Percentiles rank a stretch among this genome's conserved stretches.
Conservation (phyloP, 2,329 filamentous ascomycete genomes). For the Fusarium odoratissimum region DNA sequence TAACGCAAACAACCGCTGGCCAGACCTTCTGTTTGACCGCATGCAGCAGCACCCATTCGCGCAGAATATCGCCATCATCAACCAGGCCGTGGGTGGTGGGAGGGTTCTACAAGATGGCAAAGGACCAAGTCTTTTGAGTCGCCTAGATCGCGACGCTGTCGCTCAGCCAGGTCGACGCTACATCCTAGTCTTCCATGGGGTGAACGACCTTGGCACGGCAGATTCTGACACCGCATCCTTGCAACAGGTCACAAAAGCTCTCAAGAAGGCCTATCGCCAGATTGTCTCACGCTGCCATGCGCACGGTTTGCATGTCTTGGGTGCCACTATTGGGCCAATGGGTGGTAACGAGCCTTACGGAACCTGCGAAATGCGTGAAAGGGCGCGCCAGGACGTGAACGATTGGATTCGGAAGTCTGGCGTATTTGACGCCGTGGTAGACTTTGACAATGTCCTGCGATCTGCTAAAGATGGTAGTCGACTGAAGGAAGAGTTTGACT, state of each 20-base stretch:
- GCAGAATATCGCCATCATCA: background rate
- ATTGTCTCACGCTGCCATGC: background rate
- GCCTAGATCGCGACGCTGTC: background rate
- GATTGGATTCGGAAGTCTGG: background rate
- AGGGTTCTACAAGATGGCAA: background rate
- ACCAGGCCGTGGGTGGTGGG: background rate
- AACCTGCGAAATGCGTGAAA: background rate
- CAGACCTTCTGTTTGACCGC: background rate
- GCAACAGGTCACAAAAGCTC: background rate
- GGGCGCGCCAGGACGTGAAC: background rate
- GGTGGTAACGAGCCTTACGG: background rate
- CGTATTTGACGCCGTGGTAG: background rate
- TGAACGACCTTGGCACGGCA: background rate
- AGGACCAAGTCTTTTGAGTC: background rate
- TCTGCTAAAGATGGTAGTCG: background rate
- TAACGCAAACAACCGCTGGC: background rate
- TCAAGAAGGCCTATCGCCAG: background rate
- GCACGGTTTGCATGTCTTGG: background rate
- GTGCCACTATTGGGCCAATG: background rate
- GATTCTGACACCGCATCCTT: background rate
- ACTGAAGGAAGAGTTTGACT: background rate
- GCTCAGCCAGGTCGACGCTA: background rate
- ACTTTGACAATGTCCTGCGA: background rate
- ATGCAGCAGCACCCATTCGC: background rate
- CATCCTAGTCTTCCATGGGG: background rate